Evolutionary conservation across 2,329 filamentous ascomycete genomes (phyloP).

Genomic region (Xylaria sp.): DNA sequence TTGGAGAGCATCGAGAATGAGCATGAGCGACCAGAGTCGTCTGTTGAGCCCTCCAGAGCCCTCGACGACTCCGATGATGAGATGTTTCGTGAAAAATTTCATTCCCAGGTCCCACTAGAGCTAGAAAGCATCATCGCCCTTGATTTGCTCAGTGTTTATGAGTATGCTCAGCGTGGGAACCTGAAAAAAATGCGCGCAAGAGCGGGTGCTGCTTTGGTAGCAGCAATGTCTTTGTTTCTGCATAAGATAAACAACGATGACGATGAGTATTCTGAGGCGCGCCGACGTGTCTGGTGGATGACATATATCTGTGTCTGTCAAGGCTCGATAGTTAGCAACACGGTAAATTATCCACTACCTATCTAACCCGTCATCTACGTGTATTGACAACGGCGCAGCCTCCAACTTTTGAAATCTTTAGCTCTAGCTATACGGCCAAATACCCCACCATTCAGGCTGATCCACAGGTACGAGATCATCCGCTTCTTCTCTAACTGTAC

Average conservation of each 20-base stretch:
- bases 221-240: constrained; percentile 58
- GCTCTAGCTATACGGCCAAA: constrained; percentile 58
- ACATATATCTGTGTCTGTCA: constrained; percentile 64
- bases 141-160: constrained; percentile 61
- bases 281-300: constrained; percentile 64
- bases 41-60: constrained; percentile 57
- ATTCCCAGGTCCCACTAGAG: constrained; percentile 57
- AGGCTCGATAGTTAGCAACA: constrained; percentile 62
- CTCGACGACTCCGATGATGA: constrained; percentile 53
- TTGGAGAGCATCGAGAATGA: constrained; percentile 62
- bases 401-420: constrained; percentile 57
- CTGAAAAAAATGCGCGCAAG: constrained; percentile 63
- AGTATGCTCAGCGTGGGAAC: constrained; percentile 65
- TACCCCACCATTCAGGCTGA: constrained; percentile 56
- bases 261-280: constrained; percentile 58
- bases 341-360: constrained; percentile 49
- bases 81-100: constrained; percentile 55
- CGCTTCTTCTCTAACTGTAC: constrained; percentile 15
- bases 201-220: constrained; percentile 59
- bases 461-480: constrained; percentile 51
- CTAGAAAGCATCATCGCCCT: constrained; percentile 61
- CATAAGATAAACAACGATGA: constrained; percentile 54
- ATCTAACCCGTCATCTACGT: constrained; percentile 2
- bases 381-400: constrained; percentile 46
- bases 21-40: constrained; percentile 59